A percentile compares a stretch with the other conserved stretches of the same genome.
phyloP scores from a whole-genome alignment of 305 asterid genomes.

The Solanum chacoense region DNA sequence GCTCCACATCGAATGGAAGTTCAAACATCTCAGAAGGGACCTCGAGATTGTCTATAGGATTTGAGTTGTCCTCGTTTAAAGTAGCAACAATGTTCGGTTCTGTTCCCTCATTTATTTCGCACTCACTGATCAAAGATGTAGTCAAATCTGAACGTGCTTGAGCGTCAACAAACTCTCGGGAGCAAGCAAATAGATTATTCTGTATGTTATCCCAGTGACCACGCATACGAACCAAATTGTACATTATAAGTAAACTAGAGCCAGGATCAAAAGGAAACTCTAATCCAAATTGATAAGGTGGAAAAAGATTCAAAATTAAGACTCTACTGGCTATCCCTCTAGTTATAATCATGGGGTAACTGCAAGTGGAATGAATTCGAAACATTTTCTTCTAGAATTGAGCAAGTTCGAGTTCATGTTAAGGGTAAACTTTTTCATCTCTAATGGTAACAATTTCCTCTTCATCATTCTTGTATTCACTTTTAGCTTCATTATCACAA shows the following conservation, averaged over 20 bases:
- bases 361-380: background rate
- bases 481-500: too few relatives aligned
- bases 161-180: background rate
- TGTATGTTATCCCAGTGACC: background rate
- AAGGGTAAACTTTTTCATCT: background rate
- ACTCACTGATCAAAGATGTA: background rate
- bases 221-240: background rate
- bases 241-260: background rate
- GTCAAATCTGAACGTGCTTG: background rate
- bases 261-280: background rate
- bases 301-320: background rate
- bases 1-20: background rate
- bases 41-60: background rate
- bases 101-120: background rate
- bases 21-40: background rate
- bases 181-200: background rate
- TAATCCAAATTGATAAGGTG: background rate
- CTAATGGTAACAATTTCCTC: too few relatives aligned
- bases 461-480: too few relatives aligned
- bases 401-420: background rate
- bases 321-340: background rate
- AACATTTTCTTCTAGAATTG: background rate
- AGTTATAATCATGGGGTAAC: background rate
- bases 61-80: background rate
- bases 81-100: background rate